A percentile compares a stretch with the other conserved stretches of the same genome.
These are phyloP conservation scores for Sechiopsis laciniata DNA, from an alignment of 306 rosid species.

Conservation along the genomic window DNA sequence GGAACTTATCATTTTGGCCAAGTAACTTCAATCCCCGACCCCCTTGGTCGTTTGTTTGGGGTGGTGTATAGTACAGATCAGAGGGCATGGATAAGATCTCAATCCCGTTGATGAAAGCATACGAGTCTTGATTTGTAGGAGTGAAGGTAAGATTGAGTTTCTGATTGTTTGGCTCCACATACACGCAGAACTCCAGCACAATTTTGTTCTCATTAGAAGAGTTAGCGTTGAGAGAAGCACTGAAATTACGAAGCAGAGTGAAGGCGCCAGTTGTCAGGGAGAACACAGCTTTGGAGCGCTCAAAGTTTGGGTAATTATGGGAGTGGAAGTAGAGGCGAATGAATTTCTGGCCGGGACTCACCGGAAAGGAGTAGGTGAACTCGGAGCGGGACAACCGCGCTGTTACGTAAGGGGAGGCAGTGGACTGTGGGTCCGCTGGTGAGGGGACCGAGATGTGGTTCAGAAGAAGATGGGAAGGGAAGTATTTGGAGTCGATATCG, in stretches of 20 bases:
- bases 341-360: constrained; percentile 20
- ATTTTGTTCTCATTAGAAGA: too few relatives aligned
- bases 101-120: neutral
- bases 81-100: neutral
- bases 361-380: neutral
- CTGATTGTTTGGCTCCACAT: neutral
- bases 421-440: too few relatives aligned
- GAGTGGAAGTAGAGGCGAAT: neutral
- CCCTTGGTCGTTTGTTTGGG: too few relatives aligned
- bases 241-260: constrained; percentile 23
- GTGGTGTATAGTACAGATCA: neutral
- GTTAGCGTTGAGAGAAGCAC: neutral
- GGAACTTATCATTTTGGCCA: neutral
- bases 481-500: too few relatives aligned
- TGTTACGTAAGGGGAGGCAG: neutral
- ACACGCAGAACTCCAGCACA: neutral
- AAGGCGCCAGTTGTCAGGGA: neutral
- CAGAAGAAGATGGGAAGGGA: too few relatives aligned
- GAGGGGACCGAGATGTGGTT: too few relatives aligned
- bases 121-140: neutral
- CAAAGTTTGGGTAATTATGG: neutral
- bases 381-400: neutral
- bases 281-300: constrained; percentile 16
- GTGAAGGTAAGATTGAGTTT: neutral
- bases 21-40: too few relatives aligned